These are phyloP conservation scores for Komagataella phaffii DNA, from an alignment of 805 yeast genomes.

Conservation along the genomic window DNA sequence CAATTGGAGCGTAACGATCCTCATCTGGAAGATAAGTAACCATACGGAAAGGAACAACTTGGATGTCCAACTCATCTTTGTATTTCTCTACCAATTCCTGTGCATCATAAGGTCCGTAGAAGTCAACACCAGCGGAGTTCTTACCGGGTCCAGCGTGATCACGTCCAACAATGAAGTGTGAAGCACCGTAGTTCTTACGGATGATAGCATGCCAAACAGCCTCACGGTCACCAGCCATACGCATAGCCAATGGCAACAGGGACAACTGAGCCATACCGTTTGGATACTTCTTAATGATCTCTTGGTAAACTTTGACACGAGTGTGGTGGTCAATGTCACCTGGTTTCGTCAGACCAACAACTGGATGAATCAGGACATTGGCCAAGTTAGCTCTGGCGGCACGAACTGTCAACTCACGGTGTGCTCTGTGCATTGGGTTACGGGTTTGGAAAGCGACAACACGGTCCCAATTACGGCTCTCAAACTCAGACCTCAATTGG, in stretches of 20 bases:
- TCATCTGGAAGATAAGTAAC: constrained; percentile 92
- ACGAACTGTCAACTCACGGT: constrained; percentile 87
- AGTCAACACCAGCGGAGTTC: constrained; percentile 79
- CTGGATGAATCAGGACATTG: constrained; percentile 87
- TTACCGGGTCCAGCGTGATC: constrained; percentile 97
- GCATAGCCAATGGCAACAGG: constrained; percentile 88
- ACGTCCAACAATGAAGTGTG: constrained; percentile 95
- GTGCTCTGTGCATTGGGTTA: constrained; percentile 98
- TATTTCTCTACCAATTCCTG: constrained; percentile 74
- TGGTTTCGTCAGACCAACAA: constrained; percentile 92
- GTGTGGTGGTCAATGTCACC: constrained; percentile 98
- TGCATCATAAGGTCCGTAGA: constrained; percentile 96
- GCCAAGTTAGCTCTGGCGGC: constrained; percentile 92
- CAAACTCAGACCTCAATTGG: constrained; percentile 77
- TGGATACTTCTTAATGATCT: constrained; percentile 85
- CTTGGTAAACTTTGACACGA: constrained; percentile 89
- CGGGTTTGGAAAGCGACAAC: constrained; percentile 97
- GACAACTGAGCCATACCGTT: constrained; percentile 87
- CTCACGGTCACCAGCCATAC: constrained; percentile 98
- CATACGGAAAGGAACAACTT: constrained; percentile 93
- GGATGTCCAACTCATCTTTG: constrained; percentile 69
- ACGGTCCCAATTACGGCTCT: constrained; percentile 68
- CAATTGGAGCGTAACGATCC: constrained; percentile 91
- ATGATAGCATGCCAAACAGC: constrained; percentile 98
- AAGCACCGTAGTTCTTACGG: constrained; percentile 92